Evolutionary conservation across 192 early-diverging fungal genomes (phyloP), one percentile per base, ranked within the genome.

Genomic region (Backusella mclennaniae): DNA sequence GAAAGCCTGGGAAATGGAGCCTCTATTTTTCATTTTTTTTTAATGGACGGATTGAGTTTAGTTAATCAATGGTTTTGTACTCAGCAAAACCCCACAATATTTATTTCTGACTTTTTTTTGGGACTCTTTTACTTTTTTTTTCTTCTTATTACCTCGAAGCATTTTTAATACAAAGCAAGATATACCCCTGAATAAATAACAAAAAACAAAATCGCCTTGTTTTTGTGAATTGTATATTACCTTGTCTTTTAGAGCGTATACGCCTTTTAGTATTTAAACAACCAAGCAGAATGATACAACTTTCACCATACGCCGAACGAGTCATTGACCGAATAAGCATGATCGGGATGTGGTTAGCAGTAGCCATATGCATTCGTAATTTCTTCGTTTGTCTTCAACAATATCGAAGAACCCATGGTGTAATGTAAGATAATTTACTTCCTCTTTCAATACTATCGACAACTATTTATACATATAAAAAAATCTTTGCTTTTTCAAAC

Each of bases 311-410:
- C 66, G 80, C 49, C 35, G 72, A 59, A 11, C 76, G 80, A 35
- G 67, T 81, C 26, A 67, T 81, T 21, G 76, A 77, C 66, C 76
- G 80, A 35, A 59, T 81, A n/a, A 81, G 77, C 63, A 38, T 81
- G 53, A 77, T 81, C 7, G 66, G 76, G 2, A 77, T 66, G 66
- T 81, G 80, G 80, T 33, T 81, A 41, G 73, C 76, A 26, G 72
- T 77, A 21, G 26, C 76, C 19, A 59, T 81, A n/a, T 81, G 80
- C 63, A 15, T 69, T 42, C 71, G 80, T 35, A 81, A 81, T 59
- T 77, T 74, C n/a, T 35, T 52, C n/a, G 33, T 81, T 33, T 77
- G 80, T 39, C 73, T 77, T 69, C 41, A 67, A 31, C 80, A 81
- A 74, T 81, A 76, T 53, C 38, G 38, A 56, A 66, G 80, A 68